Conservation (phyloP, 1,139 yeast genomes). For the Pichia sp. region DNA sequence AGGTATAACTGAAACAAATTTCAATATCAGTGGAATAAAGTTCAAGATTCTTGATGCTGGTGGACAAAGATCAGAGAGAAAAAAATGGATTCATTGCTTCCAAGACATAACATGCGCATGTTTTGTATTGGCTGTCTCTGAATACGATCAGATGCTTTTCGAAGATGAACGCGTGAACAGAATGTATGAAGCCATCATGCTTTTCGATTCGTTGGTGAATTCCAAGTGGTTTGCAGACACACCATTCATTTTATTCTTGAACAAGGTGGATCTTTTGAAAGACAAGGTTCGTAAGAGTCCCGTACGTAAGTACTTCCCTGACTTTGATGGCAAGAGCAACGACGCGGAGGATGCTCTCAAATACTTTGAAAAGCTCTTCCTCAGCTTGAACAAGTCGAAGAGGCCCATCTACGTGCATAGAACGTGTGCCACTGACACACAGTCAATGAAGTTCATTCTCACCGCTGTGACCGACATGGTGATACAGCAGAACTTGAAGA, state of each 20-base stretch:
- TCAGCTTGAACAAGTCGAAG: slow-evolving; percentile 53
- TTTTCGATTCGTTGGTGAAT: slow-evolving; percentile 81
- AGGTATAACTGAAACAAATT: slow-evolving; percentile 85
- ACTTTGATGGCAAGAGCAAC: slow-evolving; percentile 53
- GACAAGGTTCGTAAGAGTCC: slow-evolving; percentile 62
- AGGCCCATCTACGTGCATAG: slow-evolving; percentile 84
- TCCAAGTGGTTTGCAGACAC: slow-evolving; percentile 81
- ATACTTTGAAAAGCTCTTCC: slow-evolving; percentile 60
- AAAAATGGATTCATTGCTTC: slow-evolving; percentile 95
- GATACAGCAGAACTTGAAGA: slow-evolving; percentile 72
- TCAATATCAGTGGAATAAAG: slow-evolving; percentile 57
- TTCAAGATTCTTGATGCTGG: slow-evolving; percentile 92
- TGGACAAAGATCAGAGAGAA: slow-evolving; percentile 91
- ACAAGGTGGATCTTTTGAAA: slow-evolving; percentile 79
- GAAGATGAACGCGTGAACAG: slow-evolving; percentile 88
- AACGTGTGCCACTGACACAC: slow-evolving; percentile 94
- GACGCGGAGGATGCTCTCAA: slow-evolving; percentile 60
- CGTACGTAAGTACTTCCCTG: slow-evolving; percentile 63
- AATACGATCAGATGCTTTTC: slow-evolving; percentile 84
- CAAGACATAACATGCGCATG: slow-evolving; percentile 85
- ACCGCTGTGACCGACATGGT: slow-evolving; percentile 91
- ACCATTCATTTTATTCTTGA: slow-evolving; percentile 82
- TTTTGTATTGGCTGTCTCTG: slow-evolving; percentile 88
- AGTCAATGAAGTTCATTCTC: slow-evolving; percentile 80
- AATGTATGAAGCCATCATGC: slow-evolving; percentile 81